These are phyloP conservation scores for Rubia peregrina DNA, from an alignment of 305 asterid species.

Conservation along the genomic window DNA sequence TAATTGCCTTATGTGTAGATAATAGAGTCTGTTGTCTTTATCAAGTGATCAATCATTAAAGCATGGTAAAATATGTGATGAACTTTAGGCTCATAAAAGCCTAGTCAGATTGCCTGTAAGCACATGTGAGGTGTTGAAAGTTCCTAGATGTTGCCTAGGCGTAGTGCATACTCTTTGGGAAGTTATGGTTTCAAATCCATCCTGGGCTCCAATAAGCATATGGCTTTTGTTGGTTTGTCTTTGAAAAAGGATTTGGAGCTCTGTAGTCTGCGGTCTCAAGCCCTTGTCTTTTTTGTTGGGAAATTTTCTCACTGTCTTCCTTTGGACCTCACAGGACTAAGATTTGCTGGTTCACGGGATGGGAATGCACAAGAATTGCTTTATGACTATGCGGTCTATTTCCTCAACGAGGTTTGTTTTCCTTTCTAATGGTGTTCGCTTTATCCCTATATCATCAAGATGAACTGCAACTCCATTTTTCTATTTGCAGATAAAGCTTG, in stretches of 20 bases:
- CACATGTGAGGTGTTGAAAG: not conserved
- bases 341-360: constrained; percentile 95
- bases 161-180: too few species aligned
- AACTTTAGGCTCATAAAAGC: too few species aligned
- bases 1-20: not conserved
- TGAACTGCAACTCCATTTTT: constrained; percentile 21
- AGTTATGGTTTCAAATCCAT: too few species aligned
- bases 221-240: not conserved
- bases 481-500: constrained; percentile 75
- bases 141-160: not conserved
- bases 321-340: constrained; percentile 53
- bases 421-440: constrained; percentile 14
- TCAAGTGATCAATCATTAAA: not conserved
- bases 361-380: constrained; percentile 87
- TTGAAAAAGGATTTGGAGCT: not conserved
- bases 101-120: not conserved
- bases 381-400: constrained; percentile 71
- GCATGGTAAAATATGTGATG: not conserved
- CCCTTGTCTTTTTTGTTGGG: not conserved
- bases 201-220: not conserved
- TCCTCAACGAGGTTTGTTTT: constrained; percentile 74
- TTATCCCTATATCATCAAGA: constrained; percentile 12
- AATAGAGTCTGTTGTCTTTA: not conserved
- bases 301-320: not conserved
- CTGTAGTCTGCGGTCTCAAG: not conserved